Conservation (phyloP, 352 stramenopile genomes). For the Hyaloperonospora arabidopsidis region DNA sequence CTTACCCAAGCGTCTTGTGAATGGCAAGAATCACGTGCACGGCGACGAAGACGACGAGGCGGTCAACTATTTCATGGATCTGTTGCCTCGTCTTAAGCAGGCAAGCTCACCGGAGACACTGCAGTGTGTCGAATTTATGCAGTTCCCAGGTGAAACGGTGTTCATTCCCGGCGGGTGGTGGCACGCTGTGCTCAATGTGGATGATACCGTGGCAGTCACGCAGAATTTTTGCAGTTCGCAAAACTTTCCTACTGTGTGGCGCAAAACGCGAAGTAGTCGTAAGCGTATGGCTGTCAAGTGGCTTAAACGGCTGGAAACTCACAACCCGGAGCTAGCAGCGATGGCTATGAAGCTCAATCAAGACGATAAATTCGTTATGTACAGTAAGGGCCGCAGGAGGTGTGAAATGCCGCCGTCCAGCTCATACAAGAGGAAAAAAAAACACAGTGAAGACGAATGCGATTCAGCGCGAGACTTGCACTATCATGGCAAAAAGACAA, state of each 20-base stretch:
- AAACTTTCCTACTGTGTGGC: slow-evolving; percentile 83
- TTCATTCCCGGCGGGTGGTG: slow-evolving; percentile 91
- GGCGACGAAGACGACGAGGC: slow-evolving; percentile 87
- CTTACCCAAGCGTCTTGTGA: slow-evolving; percentile 56
- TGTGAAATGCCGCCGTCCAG: slow-evolving; percentile 11
- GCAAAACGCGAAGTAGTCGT: slow-evolving; percentile 84
- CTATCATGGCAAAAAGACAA: slow-evolving; percentile 27
- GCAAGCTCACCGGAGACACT: slow-evolving; percentile 46
- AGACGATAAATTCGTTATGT: slow-evolving; percentile 86
- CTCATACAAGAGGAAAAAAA: slow-evolving; percentile 39
- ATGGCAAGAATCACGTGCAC: slow-evolving; percentile 82
- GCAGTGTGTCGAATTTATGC: slow-evolving; percentile 82
- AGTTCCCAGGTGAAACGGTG: slow-evolving; percentile 86
- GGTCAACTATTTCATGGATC: slow-evolving; percentile 89
- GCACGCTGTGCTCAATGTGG: slow-evolving; percentile 91
- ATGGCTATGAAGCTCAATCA: slow-evolving; percentile 80
- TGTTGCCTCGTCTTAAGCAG: slow-evolving; percentile 86
- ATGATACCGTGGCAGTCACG: slow-evolving; percentile 88
- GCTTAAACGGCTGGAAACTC: slow-evolving; percentile 72
- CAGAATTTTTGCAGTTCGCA: slow-evolving; percentile 90
- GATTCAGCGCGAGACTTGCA: slow-evolving; percentile 13
- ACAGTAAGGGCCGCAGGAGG: slow-evolving; percentile 25
- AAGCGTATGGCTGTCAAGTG: slow-evolving; percentile 94
- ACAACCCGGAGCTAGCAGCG: slow-evolving; percentile 77
- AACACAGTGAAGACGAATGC: slow-evolving; percentile 18